These are phyloP conservation scores for Hyphopichia homilentoma DNA, from an alignment of 805 yeast genomes.

Conservation along the genomic window DNA sequence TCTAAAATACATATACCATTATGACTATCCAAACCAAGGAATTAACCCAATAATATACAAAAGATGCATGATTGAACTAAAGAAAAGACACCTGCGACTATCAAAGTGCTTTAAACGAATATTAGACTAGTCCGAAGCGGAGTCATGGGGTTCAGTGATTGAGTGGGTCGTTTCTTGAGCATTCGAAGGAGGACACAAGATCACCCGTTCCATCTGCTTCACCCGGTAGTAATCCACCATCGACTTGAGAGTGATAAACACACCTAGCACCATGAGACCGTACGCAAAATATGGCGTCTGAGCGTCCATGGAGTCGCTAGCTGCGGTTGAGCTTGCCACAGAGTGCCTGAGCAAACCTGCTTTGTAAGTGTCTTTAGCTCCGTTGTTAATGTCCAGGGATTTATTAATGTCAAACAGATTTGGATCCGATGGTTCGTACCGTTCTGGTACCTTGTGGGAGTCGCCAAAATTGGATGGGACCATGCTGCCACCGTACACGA, in stretches of 20 bases:
- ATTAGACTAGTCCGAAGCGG: too few species aligned
- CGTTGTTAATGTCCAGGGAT: constrained; percentile 21
- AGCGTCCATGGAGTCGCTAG: constrained; percentile 7
- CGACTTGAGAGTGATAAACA: constrained; percentile 61
- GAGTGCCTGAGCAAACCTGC: constrained; percentile 14
- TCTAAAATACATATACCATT: neutral
- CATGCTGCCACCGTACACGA: constrained; percentile 53
- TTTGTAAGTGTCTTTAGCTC: constrained; percentile 24
- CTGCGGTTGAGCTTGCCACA: constrained; percentile 12
- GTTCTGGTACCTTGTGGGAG: constrained; percentile 29
- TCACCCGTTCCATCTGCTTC: constrained; percentile 67
- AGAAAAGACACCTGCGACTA: too few species aligned
- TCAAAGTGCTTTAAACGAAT: too few species aligned
- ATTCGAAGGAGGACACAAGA: constrained; percentile 43
- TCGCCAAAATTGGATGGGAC: constrained; percentile 39
- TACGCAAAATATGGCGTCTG: constrained; percentile 55
- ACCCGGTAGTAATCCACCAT: constrained; percentile 70
- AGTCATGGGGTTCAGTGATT: too few species aligned
- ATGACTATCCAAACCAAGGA: neutral
- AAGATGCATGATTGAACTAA: too few species aligned
- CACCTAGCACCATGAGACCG: constrained; percentile 64
- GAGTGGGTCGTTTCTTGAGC: neutral
- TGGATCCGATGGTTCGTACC: constrained; percentile 32
- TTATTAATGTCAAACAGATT: constrained; percentile 28
- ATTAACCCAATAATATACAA: neutral